Evolutionary conservation across 2,329 filamentous ascomycete species (phyloP).

Genomic region (Berkeleyomyces basicola): DNA sequence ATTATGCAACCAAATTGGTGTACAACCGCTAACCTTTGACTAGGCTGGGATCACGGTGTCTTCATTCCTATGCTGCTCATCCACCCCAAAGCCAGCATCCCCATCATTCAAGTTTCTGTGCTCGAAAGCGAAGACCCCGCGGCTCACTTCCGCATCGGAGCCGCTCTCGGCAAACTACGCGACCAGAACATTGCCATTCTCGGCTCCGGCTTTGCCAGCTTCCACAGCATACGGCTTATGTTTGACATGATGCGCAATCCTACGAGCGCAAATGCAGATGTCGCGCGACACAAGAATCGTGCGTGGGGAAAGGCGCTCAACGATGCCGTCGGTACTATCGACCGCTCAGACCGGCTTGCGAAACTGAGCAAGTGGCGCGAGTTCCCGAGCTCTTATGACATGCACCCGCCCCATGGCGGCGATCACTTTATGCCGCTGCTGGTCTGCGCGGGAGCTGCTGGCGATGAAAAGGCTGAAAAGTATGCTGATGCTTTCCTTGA

Average conservation of each 20-base stretch:
- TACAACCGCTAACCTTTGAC: background rate
- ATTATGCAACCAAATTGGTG: background rate
- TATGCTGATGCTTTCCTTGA: conserved; percentile 35
- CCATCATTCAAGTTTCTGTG: conserved; percentile 41
- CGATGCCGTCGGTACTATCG: conserved; percentile 23
- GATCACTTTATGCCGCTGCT: conserved; percentile 45
- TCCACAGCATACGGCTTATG: conserved; percentile 38
- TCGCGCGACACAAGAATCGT: conserved; percentile 19
- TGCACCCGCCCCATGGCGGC: conserved; percentile 36
- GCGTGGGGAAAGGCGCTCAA: conserved; percentile 32
- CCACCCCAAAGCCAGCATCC: conserved; percentile 33
- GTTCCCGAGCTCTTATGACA: conserved; percentile 31
- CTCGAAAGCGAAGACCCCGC: conserved; percentile 33
- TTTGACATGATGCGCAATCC: conserved; percentile 20
- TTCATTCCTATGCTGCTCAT: conserved; percentile 41
- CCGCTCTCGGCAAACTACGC: conserved; percentile 33
- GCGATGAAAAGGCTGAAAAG: conserved; percentile 25
- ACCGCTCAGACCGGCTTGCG: conserved; percentile 22
- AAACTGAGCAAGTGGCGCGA: conserved; percentile 31
- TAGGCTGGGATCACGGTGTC: conserved; percentile 43
- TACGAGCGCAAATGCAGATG: conserved; percentile 13
- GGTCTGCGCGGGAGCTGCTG: conserved; percentile 36
- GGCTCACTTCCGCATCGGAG: conserved; percentile 34
- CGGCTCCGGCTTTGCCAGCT: conserved; percentile 42
- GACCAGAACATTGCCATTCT: conserved; percentile 38